A percentile compares a stretch with the other conserved stretches of the same genome.
phyloP scores from a whole-genome alignment of 2,329 filamentous ascomycete genomes.

The Biscogniauxia sp. region DNA sequence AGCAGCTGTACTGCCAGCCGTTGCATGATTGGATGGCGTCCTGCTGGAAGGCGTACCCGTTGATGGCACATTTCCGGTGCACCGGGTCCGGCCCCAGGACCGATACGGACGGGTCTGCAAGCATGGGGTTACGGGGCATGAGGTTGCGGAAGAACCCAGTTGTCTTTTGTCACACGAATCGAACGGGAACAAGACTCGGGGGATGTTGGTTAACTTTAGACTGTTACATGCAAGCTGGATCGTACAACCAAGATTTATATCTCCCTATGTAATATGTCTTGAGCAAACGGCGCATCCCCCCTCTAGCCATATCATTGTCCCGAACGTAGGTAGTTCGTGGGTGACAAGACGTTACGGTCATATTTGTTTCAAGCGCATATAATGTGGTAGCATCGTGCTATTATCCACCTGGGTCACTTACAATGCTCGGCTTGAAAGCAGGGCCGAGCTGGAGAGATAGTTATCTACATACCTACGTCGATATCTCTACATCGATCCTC shows the following conservation, averaged over 20 bases:
- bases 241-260: neutral
- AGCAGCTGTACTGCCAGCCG: constrained; percentile 49
- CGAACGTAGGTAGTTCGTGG: neutral
- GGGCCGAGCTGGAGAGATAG: no score
- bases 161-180: neutral
- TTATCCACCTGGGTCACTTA: neutral
- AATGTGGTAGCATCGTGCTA: neutral
- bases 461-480: no score
- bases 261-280: no score
- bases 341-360: neutral
- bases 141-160: constrained; percentile 3
- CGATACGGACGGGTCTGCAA: constrained; percentile 32
- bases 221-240: neutral
- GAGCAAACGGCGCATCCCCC: no score
- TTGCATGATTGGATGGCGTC: constrained; percentile 44
- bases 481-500: neutral
- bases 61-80: constrained; percentile 38
- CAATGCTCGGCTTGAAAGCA: no score
- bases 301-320: neutral
- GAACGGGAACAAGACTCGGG: neutral
- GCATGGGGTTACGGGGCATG: constrained; percentile 10
- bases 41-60: constrained; percentile 50
- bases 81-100: constrained; percentile 36
- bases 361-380: neutral
- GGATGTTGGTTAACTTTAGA: neutral